phyloP scores from a whole-genome alignment of 2,329 filamentous ascomycete species.

The Diaporthe vaccinii region DNA sequence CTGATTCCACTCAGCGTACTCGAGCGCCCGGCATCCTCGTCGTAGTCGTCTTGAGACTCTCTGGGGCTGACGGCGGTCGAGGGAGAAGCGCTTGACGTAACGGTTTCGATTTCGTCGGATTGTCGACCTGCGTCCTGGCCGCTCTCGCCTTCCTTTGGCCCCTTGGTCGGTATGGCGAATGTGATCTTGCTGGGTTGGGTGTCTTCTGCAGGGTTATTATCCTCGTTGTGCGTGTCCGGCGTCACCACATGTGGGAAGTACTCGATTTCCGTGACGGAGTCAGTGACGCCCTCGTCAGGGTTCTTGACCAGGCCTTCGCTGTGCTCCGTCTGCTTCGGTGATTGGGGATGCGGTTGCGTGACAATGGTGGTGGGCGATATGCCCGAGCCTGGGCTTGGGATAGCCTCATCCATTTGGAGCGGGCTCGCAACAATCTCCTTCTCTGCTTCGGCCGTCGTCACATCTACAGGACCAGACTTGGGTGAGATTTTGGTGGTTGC shows the following conservation, averaged over 20 bases:
- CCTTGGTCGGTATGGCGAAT: constrained; percentile 38
- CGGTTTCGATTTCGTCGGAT: constrained; percentile 32
- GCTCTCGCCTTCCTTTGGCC: constrained; percentile 1
- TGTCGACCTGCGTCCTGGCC: not conserved
- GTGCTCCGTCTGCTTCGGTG: constrained; percentile 47
- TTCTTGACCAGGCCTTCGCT: not conserved
- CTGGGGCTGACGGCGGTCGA: constrained; percentile 36
- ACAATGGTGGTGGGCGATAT: constrained; percentile 54
- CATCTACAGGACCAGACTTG: not conserved
- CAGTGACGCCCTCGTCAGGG: not conserved
- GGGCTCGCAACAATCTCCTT: constrained; percentile 19
- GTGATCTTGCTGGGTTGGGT: constrained; percentile 35
- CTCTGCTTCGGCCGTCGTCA: constrained; percentile 15
- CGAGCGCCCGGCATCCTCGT: constrained; percentile 38
- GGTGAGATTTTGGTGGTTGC: not conserved
- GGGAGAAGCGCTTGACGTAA: constrained; percentile 36
- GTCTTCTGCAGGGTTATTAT: not conserved
- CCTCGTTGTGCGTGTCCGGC: not conserved
- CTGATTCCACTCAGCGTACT: constrained; percentile 36
- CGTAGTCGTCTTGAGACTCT: constrained; percentile 36
- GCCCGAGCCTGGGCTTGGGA: constrained; percentile 56
- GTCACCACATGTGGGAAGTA: constrained; percentile 34
- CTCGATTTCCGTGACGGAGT: constrained; percentile 21
- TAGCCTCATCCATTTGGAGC: constrained; percentile 43
- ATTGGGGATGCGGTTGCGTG: constrained; percentile 47